Percentiles rank a stretch among this genome's conserved stretches.
Conservation (phyloP, 73 alveolate genomes). For the Effrenium voratum region DNA sequence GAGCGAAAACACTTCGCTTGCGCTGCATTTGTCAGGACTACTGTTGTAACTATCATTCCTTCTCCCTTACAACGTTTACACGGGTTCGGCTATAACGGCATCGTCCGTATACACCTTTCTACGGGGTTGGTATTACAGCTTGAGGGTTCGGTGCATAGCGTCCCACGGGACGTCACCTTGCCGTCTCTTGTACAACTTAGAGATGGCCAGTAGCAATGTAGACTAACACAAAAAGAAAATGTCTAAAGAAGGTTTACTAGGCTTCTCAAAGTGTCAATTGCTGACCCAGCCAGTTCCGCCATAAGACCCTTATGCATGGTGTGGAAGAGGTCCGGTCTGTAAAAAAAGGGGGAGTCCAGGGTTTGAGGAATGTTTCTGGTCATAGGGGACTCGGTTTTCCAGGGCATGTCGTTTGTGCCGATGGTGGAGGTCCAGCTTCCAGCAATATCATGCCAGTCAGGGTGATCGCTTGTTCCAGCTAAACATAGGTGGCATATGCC, state of each 20-base stretch:
- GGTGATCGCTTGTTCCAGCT: not conserved
- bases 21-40: too few relatives aligned
- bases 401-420: not conserved
- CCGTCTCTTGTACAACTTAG: too few relatives aligned
- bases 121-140: too few relatives aligned
- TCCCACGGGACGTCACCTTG: too few relatives aligned
- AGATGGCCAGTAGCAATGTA: too few relatives aligned
- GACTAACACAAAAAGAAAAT: not conserved
- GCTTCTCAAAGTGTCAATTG: not conserved
- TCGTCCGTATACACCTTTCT: too few relatives aligned
- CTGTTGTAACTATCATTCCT: too few relatives aligned
- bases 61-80: too few relatives aligned
- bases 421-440: not conserved
- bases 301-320: not conserved
- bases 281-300: conserved; percentile 1
- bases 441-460: not conserved
- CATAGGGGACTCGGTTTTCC: not conserved
- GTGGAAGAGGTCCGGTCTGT: not conserved
- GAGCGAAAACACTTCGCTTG: too few relatives aligned
- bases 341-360: not conserved
- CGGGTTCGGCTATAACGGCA: too few relatives aligned
- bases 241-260: not conserved
- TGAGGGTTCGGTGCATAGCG: too few relatives aligned
- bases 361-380: not conserved
- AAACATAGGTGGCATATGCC: not conserved